Evolutionary conservation across 2,329 filamentous ascomycete species (phyloP).

Genomic region (Grosmannia clavigera): DNA sequence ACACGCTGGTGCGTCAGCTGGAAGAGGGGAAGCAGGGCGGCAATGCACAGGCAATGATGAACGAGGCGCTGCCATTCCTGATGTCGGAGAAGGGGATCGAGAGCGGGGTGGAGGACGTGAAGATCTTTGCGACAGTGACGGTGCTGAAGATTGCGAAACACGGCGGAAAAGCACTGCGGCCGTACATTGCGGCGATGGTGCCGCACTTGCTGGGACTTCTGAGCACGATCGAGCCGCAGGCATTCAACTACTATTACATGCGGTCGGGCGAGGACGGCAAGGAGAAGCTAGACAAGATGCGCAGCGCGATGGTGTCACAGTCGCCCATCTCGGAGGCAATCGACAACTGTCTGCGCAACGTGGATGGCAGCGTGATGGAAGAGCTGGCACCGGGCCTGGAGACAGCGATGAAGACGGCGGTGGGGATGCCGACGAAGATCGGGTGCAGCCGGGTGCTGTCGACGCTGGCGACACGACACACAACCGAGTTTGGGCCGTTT

Average conservation of each 20-base stretch:
- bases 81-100: conserved; percentile 82
- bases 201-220: conserved; percentile 70
- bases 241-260: conserved; percentile 84
- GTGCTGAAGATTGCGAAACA: conserved; percentile 85
- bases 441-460: conserved; percentile 78
- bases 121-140: conserved; percentile 69
- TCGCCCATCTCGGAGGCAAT: conserved; percentile 91
- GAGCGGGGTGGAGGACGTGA: conserved; percentile 77
- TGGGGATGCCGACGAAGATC: conserved; percentile 89
- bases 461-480: conserved; percentile 71
- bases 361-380: conserved; percentile 68
- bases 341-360: conserved; percentile 72
- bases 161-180: conserved; percentile 62
- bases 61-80: conserved; percentile 79
- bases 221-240: conserved; percentile 79
- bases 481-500: conserved; percentile 60
- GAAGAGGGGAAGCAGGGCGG: conserved; percentile 51
- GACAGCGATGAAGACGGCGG: conserved; percentile 67
- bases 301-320: conserved; percentile 67
- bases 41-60: conserved; percentile 61
- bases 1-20: conserved; percentile 71
- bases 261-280: conserved; percentile 78
- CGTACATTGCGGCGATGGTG: conserved; percentile 71
- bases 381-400: conserved; percentile 61
- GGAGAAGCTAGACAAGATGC: conserved; percentile 79